Evolutionary conservation across 305 asterid species (phyloP).

Genomic region (Fraxinus ornus): DNA sequence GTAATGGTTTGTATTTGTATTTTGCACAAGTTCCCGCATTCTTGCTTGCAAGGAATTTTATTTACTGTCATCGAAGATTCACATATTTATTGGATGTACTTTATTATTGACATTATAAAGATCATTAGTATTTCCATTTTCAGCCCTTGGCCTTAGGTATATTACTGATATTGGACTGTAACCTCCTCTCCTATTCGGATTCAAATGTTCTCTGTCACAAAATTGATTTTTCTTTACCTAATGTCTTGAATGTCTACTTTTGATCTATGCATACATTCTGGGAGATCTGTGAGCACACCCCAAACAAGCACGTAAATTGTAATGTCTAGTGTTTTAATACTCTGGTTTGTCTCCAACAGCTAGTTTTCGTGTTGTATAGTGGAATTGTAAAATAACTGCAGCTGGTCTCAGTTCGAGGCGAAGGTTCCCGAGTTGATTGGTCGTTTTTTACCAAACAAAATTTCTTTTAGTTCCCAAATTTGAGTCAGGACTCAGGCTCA

Average conservation of each 20-base stretch:
- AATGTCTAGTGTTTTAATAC: not conserved
- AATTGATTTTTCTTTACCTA: not conserved
- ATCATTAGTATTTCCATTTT: not conserved
- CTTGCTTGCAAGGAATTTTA: constrained; percentile 22
- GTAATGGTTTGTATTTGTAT: not conserved
- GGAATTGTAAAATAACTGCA: not conserved
- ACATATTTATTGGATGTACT: not conserved
- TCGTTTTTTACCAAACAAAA: not conserved
- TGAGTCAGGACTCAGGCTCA: not conserved
- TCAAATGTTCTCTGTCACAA: not conserved
- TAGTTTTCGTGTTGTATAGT: not conserved
- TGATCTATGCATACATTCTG: too few relatives aligned
- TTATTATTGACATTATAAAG: not conserved
- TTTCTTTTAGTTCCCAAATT: not conserved
- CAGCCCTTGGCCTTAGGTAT: not conserved
- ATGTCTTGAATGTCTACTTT: not conserved
- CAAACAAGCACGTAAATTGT: not conserved
- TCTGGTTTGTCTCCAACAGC: not conserved
- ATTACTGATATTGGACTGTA: not conserved
- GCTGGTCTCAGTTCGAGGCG: not conserved
- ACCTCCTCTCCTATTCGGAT: not conserved
- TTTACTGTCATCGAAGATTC: constrained; percentile 1
- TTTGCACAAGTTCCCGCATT: constrained; percentile 12
- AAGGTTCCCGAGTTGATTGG: not conserved
- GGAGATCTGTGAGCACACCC: not conserved